Evolutionary conservation across 78 protist species (phyloP), one percentile per base, ranked within the genome.

Genomic region (Reticulomyxa filosa): DNA sequence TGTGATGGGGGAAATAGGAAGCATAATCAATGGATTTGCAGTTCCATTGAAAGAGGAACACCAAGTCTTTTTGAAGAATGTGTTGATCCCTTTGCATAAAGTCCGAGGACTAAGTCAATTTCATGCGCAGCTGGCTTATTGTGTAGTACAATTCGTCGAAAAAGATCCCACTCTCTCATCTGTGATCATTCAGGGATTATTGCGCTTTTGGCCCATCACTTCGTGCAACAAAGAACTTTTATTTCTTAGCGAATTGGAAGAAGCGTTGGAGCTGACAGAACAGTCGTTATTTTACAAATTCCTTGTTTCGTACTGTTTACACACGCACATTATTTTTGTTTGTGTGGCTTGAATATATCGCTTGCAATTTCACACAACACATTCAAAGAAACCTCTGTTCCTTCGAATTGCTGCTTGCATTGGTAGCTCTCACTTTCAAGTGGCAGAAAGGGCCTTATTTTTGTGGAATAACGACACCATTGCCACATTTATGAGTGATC

Each of bases 21-120:
- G 83, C 27, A 90, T 90, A 62, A 90, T 90, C 66, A 86, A 90
- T 73, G 97, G 97, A 0, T 90, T 90, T 62, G 93, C 91, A 0
- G 75, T 83, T 3, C 97, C 97, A 23, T 72, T 90, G 10, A 90
- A 90, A 64, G 85, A 74, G 27, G 97, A 90, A 72, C 97, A 90
- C 76, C 76, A 72, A 53, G 52, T 56, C 29, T 86, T 90, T 56
- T 65, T 90, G 11, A 26, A 27, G 46, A 52, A 57, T 17, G 87
- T 79, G 3, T 62, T 90, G n/a, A 62, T 83, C n/a, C 91, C 95
- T 11, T 69, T 83, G 46, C 88, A 86, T 73, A 86, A 80, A 32
- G 59, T 55, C 39, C 26, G 30, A 33, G 39, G 39, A 10, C 10
- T 55, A 11, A 29, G 30, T 11, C 20, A 61, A 50, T 85, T 70